phyloP scores from a whole-genome alignment of 768 basidiomycete genomes.

The Imleria badia region DNA sequence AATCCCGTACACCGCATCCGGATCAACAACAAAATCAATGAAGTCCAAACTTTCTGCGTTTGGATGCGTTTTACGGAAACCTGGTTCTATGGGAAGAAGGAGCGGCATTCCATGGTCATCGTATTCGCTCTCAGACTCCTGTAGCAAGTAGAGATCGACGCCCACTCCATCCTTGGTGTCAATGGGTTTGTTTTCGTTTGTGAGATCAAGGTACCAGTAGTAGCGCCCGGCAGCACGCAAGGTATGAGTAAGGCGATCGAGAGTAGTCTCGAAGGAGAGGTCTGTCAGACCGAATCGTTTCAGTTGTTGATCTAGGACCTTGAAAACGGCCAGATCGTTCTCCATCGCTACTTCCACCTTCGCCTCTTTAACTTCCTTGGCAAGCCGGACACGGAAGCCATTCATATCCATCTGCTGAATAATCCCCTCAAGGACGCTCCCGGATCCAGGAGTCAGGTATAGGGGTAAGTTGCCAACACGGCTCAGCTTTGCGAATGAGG shows the following conservation, averaged over 20 bases:
- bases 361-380: neutral
- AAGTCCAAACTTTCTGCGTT: neutral
- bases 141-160: conserved; percentile 14
- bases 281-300: neutral
- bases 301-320: neutral
- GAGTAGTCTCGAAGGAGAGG: neutral
- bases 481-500: neutral
- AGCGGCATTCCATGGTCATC: conserved; percentile 1
- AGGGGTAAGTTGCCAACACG: conserved; percentile 4
- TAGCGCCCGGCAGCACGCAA: conserved; percentile 18
- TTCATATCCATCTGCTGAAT: neutral
- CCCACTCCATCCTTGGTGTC: neutral
- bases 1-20: conserved; percentile 32
- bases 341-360: neutral
- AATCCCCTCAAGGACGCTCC: neutral
- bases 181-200: neutral
- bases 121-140: neutral
- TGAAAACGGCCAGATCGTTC: neutral
- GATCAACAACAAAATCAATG: conserved; percentile 24
- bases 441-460: neutral
- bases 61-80: conserved; percentile 2
- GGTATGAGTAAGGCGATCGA: neutral
- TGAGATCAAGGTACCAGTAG: conserved; percentile 22
- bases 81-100: neutral
- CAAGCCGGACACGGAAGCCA: neutral